Evolutionary conservation across 2,329 filamentous ascomycete genomes (phyloP).

Genomic region (Neurospora sp.): DNA sequence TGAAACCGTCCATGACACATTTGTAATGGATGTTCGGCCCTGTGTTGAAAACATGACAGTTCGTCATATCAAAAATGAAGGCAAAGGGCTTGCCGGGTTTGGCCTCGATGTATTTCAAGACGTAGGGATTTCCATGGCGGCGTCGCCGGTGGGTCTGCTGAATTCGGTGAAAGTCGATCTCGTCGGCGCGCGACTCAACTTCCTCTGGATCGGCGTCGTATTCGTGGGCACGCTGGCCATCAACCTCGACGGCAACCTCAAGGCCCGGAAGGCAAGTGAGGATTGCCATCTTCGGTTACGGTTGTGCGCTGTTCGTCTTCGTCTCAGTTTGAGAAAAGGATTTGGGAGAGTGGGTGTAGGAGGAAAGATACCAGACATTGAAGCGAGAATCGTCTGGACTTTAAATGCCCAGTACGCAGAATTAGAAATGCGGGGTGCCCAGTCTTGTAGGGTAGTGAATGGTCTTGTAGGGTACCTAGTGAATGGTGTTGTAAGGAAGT

Average conservation of each 20-base stretch:
- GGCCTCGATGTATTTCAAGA: constrained; percentile 9
- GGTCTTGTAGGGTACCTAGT: too few relatives aligned
- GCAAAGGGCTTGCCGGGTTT: constrained; percentile 1
- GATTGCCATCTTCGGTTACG: constrained; percentile 3
- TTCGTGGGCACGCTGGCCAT: constrained; percentile 2
- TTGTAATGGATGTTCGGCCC: not conserved
- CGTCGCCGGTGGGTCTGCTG: not conserved
- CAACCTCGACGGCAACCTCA: constrained; percentile 3
- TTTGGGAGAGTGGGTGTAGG: not conserved
- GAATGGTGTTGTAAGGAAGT: too few relatives aligned
- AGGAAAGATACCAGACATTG: not conserved
- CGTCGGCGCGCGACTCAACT: not conserved
- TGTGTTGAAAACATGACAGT: not conserved
- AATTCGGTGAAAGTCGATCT: not conserved
- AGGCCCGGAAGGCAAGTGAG: constrained; percentile 3
- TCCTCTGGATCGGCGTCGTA: constrained; percentile 3
- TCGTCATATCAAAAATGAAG: not conserved
- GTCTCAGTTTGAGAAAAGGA: not conserved
- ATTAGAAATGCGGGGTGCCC: not conserved
- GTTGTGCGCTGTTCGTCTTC: not conserved
- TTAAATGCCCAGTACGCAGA: not conserved
- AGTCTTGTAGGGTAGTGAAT: not conserved
- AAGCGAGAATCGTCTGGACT: not conserved
- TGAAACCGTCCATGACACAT: not conserved
- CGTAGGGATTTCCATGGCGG: not conserved